A percentile compares a stretch with the other conserved stretches of the same genome.
Evolutionary conservation across 208 protist species (phyloP).

Genomic region (Crithidia sp.): DNA sequence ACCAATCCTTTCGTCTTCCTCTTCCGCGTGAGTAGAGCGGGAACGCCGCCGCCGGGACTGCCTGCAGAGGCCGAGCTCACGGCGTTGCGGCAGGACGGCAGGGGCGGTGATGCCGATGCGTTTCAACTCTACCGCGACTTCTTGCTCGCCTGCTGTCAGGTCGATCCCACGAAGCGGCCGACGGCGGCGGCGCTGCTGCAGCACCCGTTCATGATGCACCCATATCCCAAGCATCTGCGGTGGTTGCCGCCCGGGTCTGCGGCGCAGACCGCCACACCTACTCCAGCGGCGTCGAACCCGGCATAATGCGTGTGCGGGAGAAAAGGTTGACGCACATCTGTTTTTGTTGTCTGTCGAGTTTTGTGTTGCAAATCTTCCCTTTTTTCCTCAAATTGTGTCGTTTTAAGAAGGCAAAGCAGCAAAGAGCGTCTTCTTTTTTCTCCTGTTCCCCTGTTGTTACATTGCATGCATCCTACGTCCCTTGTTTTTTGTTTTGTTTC

Average conservation of each 20-base stretch:
- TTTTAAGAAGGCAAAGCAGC: no score
- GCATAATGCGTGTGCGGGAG: background rate
- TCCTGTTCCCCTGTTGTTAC: no score
- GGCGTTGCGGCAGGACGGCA: conserved; percentile 22
- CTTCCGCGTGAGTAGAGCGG: conserved; percentile 51
- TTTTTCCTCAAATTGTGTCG: no score
- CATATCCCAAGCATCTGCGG: conserved; percentile 50
- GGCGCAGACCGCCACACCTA: background rate
- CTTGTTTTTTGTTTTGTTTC: no score
- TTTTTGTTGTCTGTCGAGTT: no score
- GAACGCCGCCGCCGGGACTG: conserved; percentile 52
- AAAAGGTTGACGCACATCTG: background rate
- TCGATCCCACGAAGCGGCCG: conserved; percentile 58
- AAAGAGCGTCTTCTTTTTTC: no score
- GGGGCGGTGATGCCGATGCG: conserved; percentile 32
- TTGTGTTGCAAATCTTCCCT: no score
- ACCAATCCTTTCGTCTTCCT: conserved; percentile 56
- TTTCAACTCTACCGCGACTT: conserved; percentile 65
- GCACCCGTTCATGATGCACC: conserved; percentile 56
- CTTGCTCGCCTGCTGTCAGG: conserved; percentile 44
- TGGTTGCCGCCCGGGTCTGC: conserved; percentile 37
- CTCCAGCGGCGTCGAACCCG: background rate
- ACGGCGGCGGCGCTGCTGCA: conserved; percentile 47
- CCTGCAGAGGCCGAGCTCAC: conserved; percentile 53
- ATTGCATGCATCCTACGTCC: no score